phyloP scores from a whole-genome alignment of 768 basidiomycete genomes.

The Tulasnella sp. region DNA sequence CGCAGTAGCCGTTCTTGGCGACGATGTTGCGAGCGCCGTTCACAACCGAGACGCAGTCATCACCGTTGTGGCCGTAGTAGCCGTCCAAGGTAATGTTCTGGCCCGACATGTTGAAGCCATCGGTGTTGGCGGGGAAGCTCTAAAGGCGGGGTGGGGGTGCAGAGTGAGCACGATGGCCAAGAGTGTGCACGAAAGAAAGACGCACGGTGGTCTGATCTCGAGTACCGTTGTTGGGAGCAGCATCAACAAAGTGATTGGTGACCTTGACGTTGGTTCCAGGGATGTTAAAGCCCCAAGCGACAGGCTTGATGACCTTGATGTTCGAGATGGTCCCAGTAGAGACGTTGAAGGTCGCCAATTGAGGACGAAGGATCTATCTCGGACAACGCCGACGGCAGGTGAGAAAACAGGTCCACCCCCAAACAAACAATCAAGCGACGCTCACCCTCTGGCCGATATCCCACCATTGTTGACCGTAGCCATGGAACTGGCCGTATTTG shows the following conservation, averaged over 20 bases:
- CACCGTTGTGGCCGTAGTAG: constrained; percentile 46
- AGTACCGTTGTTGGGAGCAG: constrained; percentile 42
- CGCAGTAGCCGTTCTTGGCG: constrained; percentile 46
- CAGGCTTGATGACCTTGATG: constrained; percentile 47
- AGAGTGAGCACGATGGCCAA: not conserved
- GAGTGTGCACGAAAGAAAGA: constrained; percentile 25
- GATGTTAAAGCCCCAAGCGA: constrained; percentile 48
- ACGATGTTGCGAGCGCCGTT: constrained; percentile 46
- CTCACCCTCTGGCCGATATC: constrained; percentile 44
- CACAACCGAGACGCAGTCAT: constrained; percentile 49
- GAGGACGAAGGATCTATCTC: constrained; percentile 42
- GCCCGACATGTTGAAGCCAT: constrained; percentile 34
- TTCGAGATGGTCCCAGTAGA: constrained; percentile 41
- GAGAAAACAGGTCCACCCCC: not conserved
- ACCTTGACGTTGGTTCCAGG: constrained; percentile 42
- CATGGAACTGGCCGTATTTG: constrained; percentile 44
- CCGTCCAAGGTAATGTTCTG: constrained; percentile 34
- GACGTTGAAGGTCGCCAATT: constrained; percentile 48
- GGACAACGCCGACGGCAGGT: not conserved
- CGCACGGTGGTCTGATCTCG: constrained; percentile 37
- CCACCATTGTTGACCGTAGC: constrained; percentile 53
- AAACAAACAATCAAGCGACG: not conserved
- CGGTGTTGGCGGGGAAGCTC: constrained; percentile 46
- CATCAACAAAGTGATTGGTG: constrained; percentile 43
- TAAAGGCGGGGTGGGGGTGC: constrained; percentile 31